These are phyloP conservation scores for Starmera stellimalicola DNA, from an alignment of 1,139 yeast genomes.

Conservation along the genomic window DNA sequence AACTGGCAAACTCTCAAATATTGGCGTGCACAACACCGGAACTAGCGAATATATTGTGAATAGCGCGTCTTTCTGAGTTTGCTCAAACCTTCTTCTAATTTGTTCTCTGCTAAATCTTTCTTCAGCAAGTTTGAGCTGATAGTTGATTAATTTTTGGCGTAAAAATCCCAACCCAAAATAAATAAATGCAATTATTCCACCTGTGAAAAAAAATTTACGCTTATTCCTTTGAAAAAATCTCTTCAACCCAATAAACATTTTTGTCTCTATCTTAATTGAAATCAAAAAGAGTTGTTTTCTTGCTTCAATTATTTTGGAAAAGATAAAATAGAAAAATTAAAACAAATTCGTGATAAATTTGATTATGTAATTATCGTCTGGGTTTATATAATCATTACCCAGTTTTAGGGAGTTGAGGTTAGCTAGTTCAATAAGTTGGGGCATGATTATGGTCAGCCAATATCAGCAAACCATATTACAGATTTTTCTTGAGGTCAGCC, in stretches of 20 bases:
- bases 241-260: conserved; percentile 42
- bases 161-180: conserved; percentile 53
- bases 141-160: conserved; percentile 49
- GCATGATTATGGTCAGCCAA: no score
- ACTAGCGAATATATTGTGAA: conserved; percentile 76
- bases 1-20: conserved; percentile 56
- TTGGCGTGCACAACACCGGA: conserved; percentile 65
- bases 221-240: conserved; percentile 54
- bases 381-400: no score
- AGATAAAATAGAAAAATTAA: no score
- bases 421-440: no score
- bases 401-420: no score
- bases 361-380: no score
- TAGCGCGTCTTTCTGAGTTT: conserved; percentile 86
- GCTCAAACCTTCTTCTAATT: conserved; percentile 50
- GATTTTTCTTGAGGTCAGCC: no score
- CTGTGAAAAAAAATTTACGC: conserved; percentile 46
- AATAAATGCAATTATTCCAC: conserved; percentile 50
- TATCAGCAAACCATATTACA: no score
- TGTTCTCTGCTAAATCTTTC: conserved; percentile 78
- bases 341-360: no score
- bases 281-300: no score
- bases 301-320: no score
- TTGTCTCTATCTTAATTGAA: conserved; percentile 19
- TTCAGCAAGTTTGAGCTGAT: conserved; percentile 60